Evolutionary conservation across 345 rosid species (phyloP).

Genomic region (Hibiscus syriacus): DNA sequence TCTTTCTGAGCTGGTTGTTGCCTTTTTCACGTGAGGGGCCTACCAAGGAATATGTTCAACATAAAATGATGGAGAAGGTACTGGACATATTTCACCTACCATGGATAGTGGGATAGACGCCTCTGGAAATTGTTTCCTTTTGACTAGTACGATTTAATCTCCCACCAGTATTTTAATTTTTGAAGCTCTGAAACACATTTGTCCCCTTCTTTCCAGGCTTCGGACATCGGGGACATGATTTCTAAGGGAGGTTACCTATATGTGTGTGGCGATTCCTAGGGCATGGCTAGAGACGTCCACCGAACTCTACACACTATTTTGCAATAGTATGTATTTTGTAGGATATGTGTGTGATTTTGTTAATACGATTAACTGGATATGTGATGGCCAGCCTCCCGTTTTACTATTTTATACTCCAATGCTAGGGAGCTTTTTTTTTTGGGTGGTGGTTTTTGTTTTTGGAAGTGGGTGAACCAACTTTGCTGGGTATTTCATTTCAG

Average conservation of each 20-base stretch:
- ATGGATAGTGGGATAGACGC: no score
- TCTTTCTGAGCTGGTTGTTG: slow-evolving; percentile 71
- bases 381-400: neutral
- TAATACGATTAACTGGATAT: no score
- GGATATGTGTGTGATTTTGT: no score
- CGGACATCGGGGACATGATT: slow-evolving; percentile 70
- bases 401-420: neutral
- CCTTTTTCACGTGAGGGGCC: slow-evolving; percentile 98
- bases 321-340: slow-evolving; percentile 49
- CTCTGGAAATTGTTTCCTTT: neutral
- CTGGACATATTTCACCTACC: slow-evolving; percentile 11
- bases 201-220: slow-evolving; percentile 39
- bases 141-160: neutral
- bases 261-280: slow-evolving; percentile 89
- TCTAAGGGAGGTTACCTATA: slow-evolving; percentile 65
- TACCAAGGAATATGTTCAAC: slow-evolving; percentile 87
- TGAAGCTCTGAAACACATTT: neutral
- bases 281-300: slow-evolving; percentile 86
- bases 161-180: no score
- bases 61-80: slow-evolving; percentile 84
- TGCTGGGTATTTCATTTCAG: slow-evolving; percentile 30
- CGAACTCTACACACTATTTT: slow-evolving; percentile 61
- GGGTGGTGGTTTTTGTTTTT: neutral
- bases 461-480: neutral
- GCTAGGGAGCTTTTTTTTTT: neutral